These are phyloP conservation scores for Aspergillus saccharolyticus DNA, from an alignment of 495 filamentous ascomycete species.

Conservation along the genomic window DNA sequence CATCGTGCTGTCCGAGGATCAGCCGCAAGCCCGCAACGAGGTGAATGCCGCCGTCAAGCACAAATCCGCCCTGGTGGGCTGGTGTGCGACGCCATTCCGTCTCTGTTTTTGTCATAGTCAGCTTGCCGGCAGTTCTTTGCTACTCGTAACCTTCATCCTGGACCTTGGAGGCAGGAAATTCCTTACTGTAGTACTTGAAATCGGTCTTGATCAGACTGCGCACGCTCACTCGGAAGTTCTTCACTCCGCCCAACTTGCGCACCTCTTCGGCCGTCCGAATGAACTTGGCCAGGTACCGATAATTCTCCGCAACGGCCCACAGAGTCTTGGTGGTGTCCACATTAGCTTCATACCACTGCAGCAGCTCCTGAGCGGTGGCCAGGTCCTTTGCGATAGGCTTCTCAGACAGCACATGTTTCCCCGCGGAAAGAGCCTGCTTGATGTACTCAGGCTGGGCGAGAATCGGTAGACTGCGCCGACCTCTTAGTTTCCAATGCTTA, in stretches of 20 bases:
- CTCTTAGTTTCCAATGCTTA: not conserved
- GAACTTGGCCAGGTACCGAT: slow-evolving; percentile 58
- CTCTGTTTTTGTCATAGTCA: slow-evolving; percentile 25
- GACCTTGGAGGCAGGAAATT: slow-evolving; percentile 2
- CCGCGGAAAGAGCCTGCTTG: slow-evolving; percentile 50
- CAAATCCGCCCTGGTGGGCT: slow-evolving; percentile 69
- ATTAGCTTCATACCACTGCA: slow-evolving; percentile 54
- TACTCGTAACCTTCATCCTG: too few species aligned
- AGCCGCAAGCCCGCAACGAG: slow-evolving; percentile 58
- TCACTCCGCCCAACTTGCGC: slow-evolving; percentile 55
- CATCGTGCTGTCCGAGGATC: slow-evolving; percentile 49
- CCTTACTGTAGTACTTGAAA: slow-evolving; percentile 53
- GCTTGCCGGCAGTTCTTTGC: not conserved
- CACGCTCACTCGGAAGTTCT: slow-evolving; percentile 57
- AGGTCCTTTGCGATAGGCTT: slow-evolving; percentile 74
- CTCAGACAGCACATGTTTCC: slow-evolving; percentile 80
- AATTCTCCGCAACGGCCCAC: slow-evolving; percentile 74
- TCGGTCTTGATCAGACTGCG: slow-evolving; percentile 50
- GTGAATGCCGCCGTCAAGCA: slow-evolving; percentile 75
- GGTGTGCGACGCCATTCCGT: slow-evolving; percentile 73
- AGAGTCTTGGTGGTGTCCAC: slow-evolving; percentile 42
- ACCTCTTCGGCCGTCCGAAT: slow-evolving; percentile 53
- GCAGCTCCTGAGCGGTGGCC: slow-evolving; percentile 53
- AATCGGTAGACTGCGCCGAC: slow-evolving; percentile 32
- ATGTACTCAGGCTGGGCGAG: slow-evolving; percentile 37